Conservation (phyloP, 139 green algal genomes). For the Haematococcus sp. region DNA sequence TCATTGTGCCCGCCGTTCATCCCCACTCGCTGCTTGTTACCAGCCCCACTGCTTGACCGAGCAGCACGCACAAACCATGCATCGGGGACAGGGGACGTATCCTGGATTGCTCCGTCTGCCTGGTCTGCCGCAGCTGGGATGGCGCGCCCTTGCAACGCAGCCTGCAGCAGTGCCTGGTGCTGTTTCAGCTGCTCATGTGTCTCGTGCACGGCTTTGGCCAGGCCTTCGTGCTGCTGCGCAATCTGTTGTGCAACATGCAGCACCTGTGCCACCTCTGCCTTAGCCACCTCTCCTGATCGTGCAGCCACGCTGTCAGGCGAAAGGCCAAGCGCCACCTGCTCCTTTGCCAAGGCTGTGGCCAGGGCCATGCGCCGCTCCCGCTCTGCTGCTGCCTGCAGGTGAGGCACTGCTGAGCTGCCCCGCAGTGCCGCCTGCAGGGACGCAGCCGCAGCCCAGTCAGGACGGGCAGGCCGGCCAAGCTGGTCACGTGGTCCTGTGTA, state of each 20-base stretch:
- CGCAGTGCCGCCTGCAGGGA: no score
- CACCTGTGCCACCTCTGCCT: conserved; percentile 8
- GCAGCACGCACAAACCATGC: conserved; percentile 8
- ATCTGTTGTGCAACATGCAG: conserved; percentile 5
- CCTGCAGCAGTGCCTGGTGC: conserved; percentile 9
- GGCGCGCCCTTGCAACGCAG: background rate
- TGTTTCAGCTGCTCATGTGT: conserved; percentile 7
- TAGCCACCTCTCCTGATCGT: background rate
- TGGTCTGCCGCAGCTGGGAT: background rate
- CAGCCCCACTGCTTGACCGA: background rate
- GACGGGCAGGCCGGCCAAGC: no score
- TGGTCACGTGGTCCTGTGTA: no score
- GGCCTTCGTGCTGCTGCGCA: background rate
- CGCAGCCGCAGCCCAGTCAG: no score
- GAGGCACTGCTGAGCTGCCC: no score
- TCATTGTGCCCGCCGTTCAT: no score
- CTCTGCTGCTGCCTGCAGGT: conserved; percentile 4
- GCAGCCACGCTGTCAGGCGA: background rate
- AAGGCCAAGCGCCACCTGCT: background rate
- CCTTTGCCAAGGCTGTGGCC: conserved; percentile 2
- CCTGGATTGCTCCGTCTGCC: background rate
- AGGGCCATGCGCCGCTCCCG: conserved; percentile 2
- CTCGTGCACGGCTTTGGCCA: background rate
- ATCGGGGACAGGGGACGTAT: background rate
- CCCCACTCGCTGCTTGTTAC: no score